Evolutionary conservation across 2,329 filamentous ascomycete genomes (phyloP).

Genomic region (Paraphaeosphaeria minitans): DNA sequence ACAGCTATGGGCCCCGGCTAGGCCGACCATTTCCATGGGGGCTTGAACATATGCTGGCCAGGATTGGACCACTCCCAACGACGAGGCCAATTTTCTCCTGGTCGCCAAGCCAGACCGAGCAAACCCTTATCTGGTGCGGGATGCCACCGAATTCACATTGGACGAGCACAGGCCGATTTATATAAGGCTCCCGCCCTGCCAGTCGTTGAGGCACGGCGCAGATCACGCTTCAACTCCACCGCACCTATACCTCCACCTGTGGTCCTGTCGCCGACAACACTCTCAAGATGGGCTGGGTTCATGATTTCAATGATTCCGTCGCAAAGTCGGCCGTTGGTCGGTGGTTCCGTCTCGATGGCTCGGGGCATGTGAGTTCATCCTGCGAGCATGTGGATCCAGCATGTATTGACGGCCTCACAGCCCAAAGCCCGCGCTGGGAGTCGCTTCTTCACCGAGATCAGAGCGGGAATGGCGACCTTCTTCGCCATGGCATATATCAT

Average conservation of each 20-base stretch:
- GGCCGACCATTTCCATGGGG: constrained; percentile 6
- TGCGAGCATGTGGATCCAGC: neutral
- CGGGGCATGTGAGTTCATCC: constrained; percentile 70
- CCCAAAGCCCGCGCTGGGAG: constrained; percentile 74
- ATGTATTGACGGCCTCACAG: constrained; percentile 49
- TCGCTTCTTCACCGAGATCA: constrained; percentile 81
- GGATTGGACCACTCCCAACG: constrained; percentile 29
- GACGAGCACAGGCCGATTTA: constrained; percentile 18
- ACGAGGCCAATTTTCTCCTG: constrained; percentile 23
- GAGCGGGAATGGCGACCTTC: constrained; percentile 76
- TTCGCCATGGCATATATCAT: constrained; percentile 64
- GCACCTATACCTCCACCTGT: neutral
- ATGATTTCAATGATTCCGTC: constrained; percentile 41
- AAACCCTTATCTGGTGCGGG: constrained; percentile 44
- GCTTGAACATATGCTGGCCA: neutral
- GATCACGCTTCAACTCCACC: constrained; percentile 15
- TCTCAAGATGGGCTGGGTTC: constrained; percentile 39
- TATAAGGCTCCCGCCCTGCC: constrained; percentile 23
- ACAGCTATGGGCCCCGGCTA: constrained; percentile 3
- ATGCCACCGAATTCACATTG: constrained; percentile 31
- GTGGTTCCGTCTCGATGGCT: constrained; percentile 78
- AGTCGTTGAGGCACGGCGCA: constrained; percentile 11
- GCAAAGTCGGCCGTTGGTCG: constrained; percentile 43
- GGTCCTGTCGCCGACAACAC: neutral
- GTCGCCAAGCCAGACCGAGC: constrained; percentile 22